These are phyloP conservation scores for Nadsonia fulvescens DNA, from an alignment of 805 yeast species.

Conservation along the genomic window DNA sequence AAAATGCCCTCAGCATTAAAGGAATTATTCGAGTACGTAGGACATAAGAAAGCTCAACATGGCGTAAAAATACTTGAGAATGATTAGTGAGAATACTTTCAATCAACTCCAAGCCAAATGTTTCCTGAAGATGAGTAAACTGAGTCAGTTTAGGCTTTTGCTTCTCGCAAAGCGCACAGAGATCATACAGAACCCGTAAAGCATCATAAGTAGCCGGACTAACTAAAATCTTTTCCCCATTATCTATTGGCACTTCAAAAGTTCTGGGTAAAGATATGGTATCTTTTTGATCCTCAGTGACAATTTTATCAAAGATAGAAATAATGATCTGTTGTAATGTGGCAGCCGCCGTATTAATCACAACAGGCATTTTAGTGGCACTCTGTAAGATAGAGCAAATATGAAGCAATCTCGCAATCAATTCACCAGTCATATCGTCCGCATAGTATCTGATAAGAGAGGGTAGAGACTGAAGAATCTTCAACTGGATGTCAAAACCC, in stretches of 20 bases:
- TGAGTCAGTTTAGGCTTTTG: conserved; percentile 37
- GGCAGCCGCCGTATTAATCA: conserved; percentile 81
- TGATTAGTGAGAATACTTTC: conserved; percentile 65
- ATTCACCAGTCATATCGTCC: conserved; percentile 31
- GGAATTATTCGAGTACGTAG: conserved; percentile 61
- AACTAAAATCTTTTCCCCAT: conserved; percentile 26
- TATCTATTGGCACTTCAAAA: conserved; percentile 26
- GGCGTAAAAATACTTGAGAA: conserved; percentile 32
- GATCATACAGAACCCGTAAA: conserved; percentile 47
- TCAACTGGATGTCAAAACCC: conserved; percentile 69
- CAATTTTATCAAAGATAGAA: conserved; percentile 53
- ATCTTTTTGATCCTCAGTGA: conserved; percentile 22
- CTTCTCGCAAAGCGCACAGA: conserved; percentile 49
- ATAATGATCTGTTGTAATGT: conserved; percentile 75
- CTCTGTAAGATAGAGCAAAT: conserved; percentile 60
- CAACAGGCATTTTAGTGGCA: conserved; percentile 54
- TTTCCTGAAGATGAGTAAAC: conserved; percentile 34
- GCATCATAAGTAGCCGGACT: conserved; percentile 49
- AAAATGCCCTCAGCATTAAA: conserved; percentile 45
- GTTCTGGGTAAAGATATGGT: conserved; percentile 10
- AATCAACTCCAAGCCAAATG: conserved; percentile 62
- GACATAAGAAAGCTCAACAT: conserved; percentile 46
- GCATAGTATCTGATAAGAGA: conserved; percentile 50
- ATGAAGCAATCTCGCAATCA: conserved; percentile 38
- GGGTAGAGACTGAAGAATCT: conserved; percentile 71